These are phyloP conservation scores for Ophiostoma himal-ulmi DNA, from an alignment of 2,329 filamentous ascomycete genomes.

Conservation along the genomic window DNA sequence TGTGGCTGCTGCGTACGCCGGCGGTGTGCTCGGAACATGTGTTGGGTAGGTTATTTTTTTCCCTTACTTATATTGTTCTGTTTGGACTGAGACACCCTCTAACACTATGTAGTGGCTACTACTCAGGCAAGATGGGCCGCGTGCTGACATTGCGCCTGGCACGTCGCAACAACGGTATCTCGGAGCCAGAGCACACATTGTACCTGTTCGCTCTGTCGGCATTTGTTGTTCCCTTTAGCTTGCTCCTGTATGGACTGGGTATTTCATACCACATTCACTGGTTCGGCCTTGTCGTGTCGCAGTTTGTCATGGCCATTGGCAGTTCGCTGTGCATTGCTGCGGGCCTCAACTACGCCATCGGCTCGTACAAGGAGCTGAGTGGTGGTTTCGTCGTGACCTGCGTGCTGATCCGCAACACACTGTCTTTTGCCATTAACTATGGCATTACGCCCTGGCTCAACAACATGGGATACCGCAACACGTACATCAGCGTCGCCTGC, in stretches of 20 bases:
- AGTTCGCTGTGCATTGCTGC: conserved; percentile 32
- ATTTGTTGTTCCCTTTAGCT: conserved; percentile 30
- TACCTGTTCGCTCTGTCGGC: conserved; percentile 30
- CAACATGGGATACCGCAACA: conserved; percentile 25
- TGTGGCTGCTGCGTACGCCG: conserved; percentile 27
- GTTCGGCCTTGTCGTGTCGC: conserved; percentile 38
- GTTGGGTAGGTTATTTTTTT: conserved; percentile 1
- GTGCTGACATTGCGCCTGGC: conserved; percentile 32
- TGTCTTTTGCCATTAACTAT: conserved; percentile 31
- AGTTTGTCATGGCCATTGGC: conserved; percentile 36
- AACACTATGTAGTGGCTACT: conserved; percentile 23
- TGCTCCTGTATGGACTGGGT: conserved; percentile 47
- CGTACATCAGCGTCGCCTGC: conserved; percentile 13
- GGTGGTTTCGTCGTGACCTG: conserved; percentile 27
- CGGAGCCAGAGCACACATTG: conserved; percentile 32
- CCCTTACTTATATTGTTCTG: background rate
- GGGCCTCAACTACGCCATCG: conserved; percentile 38
- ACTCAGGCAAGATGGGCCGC: conserved; percentile 27
- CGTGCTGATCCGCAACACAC: conserved; percentile 30
- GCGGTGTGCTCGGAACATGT: conserved; percentile 12
- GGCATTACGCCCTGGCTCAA: conserved; percentile 34
- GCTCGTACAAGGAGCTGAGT: conserved; percentile 35
- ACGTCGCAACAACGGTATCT: conserved; percentile 38
- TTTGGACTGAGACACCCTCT: conserved; percentile 21
- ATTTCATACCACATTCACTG: conserved; percentile 39